Evolutionary conservation across 2,329 filamentous ascomycete species (phyloP).

Genomic region (Colletotrichum tofieldiae): DNA sequence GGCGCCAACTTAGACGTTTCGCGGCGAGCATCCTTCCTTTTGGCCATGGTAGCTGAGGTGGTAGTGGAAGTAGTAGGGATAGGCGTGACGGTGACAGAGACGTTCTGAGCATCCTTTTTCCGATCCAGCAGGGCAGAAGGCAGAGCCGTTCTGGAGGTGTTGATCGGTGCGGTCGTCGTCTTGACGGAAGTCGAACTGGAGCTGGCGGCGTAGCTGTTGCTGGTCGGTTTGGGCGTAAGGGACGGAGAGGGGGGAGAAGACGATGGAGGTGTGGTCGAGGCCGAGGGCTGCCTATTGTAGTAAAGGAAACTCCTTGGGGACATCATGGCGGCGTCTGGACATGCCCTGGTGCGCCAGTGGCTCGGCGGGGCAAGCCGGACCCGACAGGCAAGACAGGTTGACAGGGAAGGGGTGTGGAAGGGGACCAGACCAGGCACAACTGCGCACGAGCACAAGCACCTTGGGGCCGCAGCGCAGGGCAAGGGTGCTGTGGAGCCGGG

Average conservation of each 20-base stretch:
- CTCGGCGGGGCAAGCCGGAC: conserved; percentile 44
- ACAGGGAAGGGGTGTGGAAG: conserved; percentile 40
- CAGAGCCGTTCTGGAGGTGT: conserved; percentile 39
- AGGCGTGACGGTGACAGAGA: conserved; percentile 43
- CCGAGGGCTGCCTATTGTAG: conserved; percentile 44
- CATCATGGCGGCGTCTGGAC: conserved; percentile 44
- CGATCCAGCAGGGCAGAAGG: conserved; percentile 41
- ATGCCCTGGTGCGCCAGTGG: conserved; percentile 42
- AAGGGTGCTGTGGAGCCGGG: conserved; percentile 9
- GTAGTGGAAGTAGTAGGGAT: conserved; percentile 38
- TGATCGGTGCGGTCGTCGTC: conserved; percentile 16
- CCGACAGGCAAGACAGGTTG: conserved; percentile 42
- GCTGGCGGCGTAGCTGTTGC: conserved; percentile 21
- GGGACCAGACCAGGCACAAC: conserved; percentile 40
- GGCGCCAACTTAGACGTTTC: conserved; percentile 43
- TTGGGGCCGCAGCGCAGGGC: conserved; percentile 25
- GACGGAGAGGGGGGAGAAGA: conserved; percentile 21
- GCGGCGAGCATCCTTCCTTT: conserved; percentile 44
- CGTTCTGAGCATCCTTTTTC: conserved; percentile 45
- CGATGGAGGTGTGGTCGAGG: conserved; percentile 29
- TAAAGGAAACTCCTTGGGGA: conserved; percentile 46
- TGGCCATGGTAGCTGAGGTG: conserved; percentile 43
- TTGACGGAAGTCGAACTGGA: conserved; percentile 12
- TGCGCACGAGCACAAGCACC: conserved; percentile 30
- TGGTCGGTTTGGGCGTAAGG: conserved; percentile 30